Percentiles rank a stretch among this genome's conserved stretches.
Conservation (phyloP, 352 stramenopile species). For the Phytophthora boehmeriae region DNA sequence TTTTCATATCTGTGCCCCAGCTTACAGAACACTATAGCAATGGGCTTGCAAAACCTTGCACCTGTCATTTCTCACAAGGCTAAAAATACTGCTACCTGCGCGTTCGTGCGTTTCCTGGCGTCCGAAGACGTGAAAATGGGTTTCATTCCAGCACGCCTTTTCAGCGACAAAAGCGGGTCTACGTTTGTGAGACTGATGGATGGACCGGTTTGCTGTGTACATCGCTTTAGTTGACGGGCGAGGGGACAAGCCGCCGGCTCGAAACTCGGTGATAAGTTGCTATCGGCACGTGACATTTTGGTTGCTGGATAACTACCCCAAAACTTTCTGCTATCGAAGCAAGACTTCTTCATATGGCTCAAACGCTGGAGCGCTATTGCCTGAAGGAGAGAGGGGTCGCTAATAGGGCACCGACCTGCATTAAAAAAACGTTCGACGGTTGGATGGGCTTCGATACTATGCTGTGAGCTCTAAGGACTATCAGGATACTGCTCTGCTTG, state of each 20-base stretch:
- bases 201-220: constrained; percentile 17
- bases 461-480: constrained; percentile 11
- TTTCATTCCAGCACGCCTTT: constrained; percentile 15
- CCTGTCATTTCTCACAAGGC: constrained; percentile 8
- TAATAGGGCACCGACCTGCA: constrained; percentile 22
- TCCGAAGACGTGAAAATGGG: constrained; percentile 18
- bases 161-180: not conserved
- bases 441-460: constrained; percentile 9
- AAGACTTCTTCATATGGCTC: constrained; percentile 17
- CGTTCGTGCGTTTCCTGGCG: constrained; percentile 22
- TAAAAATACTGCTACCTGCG: constrained; percentile 9
- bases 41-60: constrained; percentile 18
- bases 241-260: not conserved
- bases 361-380: constrained; percentile 19
- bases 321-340: constrained; percentile 14
- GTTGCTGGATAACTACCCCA: constrained; percentile 19
- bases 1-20: not conserved
- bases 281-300: constrained; percentile 26
- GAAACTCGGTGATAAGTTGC: constrained; percentile 23
- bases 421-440: constrained; percentile 16
- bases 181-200: constrained; percentile 23
- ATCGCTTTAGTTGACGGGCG: constrained; percentile 7
- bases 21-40: constrained; percentile 4
- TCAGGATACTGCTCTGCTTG: constrained; percentile 24
- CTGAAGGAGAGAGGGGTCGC: constrained; percentile 1